These are phyloP conservation scores for Blumeria graminis DNA, from an alignment of 2,329 filamentous ascomycete genomes.

Conservation along the genomic window DNA sequence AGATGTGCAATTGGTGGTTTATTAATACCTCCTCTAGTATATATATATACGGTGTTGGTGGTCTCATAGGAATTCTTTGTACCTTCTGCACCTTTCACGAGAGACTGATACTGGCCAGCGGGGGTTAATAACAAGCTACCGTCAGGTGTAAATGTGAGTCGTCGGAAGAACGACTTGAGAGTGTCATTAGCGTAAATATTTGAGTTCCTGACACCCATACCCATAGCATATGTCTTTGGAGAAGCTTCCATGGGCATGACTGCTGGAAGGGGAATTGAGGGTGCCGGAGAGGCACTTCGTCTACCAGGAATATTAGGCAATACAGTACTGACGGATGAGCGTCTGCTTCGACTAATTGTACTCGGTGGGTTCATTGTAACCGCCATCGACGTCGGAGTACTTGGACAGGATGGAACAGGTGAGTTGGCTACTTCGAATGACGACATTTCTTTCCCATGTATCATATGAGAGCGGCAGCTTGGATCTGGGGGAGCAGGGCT, in stretches of 20 bases:
- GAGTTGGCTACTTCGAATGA: constrained; percentile 38
- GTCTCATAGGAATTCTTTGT: constrained; percentile 63
- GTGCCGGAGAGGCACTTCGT: constrained; percentile 76
- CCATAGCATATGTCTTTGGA: constrained; percentile 37
- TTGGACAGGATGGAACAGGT: constrained; percentile 72
- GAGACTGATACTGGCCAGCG: constrained; percentile 79
- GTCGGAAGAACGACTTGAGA: constrained; percentile 84
- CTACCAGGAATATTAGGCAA: constrained; percentile 38
- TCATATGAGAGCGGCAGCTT: constrained; percentile 37
- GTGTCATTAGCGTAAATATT: constrained; percentile 93
- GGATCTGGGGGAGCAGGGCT: constrained; percentile 81
- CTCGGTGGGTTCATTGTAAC: constrained; percentile 89
- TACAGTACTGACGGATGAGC: constrained; percentile 73
- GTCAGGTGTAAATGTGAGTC: constrained; percentile 83
- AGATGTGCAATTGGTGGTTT: constrained; percentile 88
- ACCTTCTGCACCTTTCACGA: constrained; percentile 38
- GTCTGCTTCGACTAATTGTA: constrained; percentile 68
- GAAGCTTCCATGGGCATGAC: constrained; percentile 87
- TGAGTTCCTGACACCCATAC: constrained; percentile 52
- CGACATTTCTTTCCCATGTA: constrained; percentile 23
- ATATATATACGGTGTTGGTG: constrained; percentile 95
- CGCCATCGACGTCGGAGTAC: constrained; percentile 72
- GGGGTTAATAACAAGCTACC: constrained; percentile 85
- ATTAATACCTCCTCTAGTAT: constrained; percentile 86
- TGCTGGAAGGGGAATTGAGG: constrained; percentile 77